These are phyloP conservation scores for Arachnomyces sp. DNA, from an alignment of 2,329 filamentous ascomycete species.

Conservation along the genomic window DNA sequence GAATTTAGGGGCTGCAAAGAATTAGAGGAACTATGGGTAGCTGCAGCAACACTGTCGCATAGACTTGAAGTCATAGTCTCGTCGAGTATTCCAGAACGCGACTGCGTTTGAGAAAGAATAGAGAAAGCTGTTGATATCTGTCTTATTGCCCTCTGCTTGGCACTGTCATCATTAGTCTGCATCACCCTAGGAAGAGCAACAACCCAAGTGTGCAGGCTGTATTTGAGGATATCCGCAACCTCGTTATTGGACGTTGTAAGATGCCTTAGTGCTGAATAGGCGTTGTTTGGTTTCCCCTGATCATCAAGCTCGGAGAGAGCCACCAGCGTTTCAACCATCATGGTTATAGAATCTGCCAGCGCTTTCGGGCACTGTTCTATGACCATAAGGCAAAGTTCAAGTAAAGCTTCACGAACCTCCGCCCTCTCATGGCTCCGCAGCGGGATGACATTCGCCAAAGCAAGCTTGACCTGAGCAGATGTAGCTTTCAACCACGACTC, in stretches of 20 bases:
- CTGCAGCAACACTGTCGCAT: conserved; percentile 61
- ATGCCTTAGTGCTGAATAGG: conserved; percentile 45
- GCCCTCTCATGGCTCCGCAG: conserved; percentile 62
- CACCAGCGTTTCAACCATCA: conserved; percentile 77
- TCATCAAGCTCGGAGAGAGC: conserved; percentile 53
- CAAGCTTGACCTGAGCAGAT: conserved; percentile 70
- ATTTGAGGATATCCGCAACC: conserved; percentile 57
- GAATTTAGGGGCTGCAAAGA: conserved; percentile 22
- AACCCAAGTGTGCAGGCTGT: conserved; percentile 72
- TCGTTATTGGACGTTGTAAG: conserved; percentile 56
- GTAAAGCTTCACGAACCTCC: conserved; percentile 61
- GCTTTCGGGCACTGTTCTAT: conserved; percentile 72
- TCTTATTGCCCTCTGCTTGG: conserved; percentile 63
- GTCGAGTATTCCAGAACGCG: conserved; percentile 60
- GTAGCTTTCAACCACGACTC: conserved; percentile 73
- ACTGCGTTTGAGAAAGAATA: conserved; percentile 55
- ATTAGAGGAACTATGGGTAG: conserved; percentile 32
- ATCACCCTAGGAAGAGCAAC: conserved; percentile 72
- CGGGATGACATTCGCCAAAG: conserved; percentile 68
- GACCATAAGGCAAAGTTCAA: conserved; percentile 64
- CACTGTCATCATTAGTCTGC: conserved; percentile 73
- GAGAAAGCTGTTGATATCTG: conserved; percentile 70
- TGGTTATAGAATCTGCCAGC: conserved; percentile 58
- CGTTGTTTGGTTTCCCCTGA: conserved; percentile 29
- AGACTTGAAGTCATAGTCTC: conserved; percentile 61